Evolutionary conservation across 495 filamentous ascomycete species (phyloP).

Genomic region (Annulohypoxylon bovei): DNA sequence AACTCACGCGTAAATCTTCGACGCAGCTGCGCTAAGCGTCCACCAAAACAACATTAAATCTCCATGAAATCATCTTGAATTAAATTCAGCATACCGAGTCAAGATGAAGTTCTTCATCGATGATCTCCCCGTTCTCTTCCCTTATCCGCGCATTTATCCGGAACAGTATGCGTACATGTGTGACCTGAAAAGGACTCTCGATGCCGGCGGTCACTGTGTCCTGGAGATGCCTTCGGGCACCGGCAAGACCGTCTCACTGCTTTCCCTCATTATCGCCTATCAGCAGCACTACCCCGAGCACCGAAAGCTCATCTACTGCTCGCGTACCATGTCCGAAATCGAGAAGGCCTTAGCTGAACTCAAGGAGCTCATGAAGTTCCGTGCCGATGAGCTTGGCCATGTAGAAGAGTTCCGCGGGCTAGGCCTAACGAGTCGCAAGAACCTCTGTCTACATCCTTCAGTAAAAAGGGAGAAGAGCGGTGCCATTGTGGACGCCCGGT

Average conservation of each 20-base stretch:
- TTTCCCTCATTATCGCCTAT: constrained; percentile 96
- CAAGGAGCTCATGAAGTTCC: constrained; percentile 92
- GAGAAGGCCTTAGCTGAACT: constrained; percentile 96
- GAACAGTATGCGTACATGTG: constrained; percentile 84
- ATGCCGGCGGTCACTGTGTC: constrained; percentile 95
- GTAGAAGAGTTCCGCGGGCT: constrained; percentile 93
- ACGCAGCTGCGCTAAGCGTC: neutral
- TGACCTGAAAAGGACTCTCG: constrained; percentile 95
- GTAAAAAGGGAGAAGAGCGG: constrained; percentile 97
- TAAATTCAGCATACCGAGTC: neutral
- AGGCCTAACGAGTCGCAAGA: constrained; percentile 95
- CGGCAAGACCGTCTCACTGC: constrained; percentile 94
- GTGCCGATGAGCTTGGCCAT: constrained; percentile 82
- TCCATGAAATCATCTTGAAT: neutral
- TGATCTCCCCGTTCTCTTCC: constrained; percentile 93
- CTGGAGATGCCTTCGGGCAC: constrained; percentile 99
- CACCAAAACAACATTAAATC: neutral
- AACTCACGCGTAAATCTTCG: neutral
- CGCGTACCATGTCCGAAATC: constrained; percentile 93
- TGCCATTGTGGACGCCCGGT: constrained; percentile 90
- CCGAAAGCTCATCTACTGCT: constrained; percentile 97
- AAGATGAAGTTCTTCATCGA: constrained; percentile 98
- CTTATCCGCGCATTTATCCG: constrained; percentile 96
- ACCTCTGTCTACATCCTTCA: constrained; percentile 93
- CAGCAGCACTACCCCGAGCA: constrained; percentile 91